Base-by-base conservation (phyloP, 148 eudicot genomes). In the Fallopia convolvulus region DNA sequence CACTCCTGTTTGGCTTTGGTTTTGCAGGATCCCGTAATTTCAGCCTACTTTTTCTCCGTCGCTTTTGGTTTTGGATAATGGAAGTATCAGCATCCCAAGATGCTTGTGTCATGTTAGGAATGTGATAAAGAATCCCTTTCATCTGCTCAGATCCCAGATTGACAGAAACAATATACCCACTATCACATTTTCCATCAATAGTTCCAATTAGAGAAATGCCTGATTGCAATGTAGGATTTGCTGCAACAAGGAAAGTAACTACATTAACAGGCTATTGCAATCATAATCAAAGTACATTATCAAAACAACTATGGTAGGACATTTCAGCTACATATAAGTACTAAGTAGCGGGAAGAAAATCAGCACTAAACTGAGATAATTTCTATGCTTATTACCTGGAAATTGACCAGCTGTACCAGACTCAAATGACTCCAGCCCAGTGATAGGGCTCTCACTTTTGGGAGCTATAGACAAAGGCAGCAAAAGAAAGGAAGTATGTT, bases 121-220 rank as follows among this genome's bases (percentile, higher is more conserved):
- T 75, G 75, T 93, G 97, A 89, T 93, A 93, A 7, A 93, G 87
- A 71, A 93, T 83, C 42, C 98, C 98, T 76, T 84, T 88, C 74
- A 91, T 83, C 77, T 81, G 79, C 85, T 89, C 94, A 68, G 88
- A 83, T 65, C 97, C 98, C 81, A 85, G 0, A 23, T 85, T 84
- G 47, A 93, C 92, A 18, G 92, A 78, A 72, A 93, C 81, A 20
- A 91, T 21, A 85, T 91, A 91, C 6, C 97, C 98, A 76, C 50
- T 74, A 60, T 93, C 94, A 53, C 88, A 87, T 86, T 91, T 91
- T 78, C 84, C 87, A 79, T 91, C 94, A 60, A 93, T 89, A 41
- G 83, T 83, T 81, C 98, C 98, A 74, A 81, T 74, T 49, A 93
- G 78, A 40, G 85, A 58, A 83, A 82, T 80, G 56, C 91, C 97